Evolutionary conservation across 768 basidiomycete genomes (phyloP).

Genomic region (Mycena pura): DNA sequence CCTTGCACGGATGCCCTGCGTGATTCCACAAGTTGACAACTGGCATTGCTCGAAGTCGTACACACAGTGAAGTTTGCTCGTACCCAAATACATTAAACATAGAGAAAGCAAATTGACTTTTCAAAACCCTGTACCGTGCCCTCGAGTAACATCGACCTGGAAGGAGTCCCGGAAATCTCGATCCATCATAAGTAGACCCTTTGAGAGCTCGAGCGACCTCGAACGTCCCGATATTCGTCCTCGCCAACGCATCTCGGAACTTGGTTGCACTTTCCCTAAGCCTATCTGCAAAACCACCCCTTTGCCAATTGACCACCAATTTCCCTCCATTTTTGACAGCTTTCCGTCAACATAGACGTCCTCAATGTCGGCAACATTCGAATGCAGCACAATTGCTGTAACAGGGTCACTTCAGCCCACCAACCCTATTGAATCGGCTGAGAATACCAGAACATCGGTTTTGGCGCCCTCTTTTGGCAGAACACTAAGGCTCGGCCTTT

Average conservation of each 20-base stretch:
- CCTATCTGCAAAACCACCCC: conserved; percentile 7
- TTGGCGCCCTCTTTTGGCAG: conserved; percentile 10
- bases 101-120: too few species aligned
- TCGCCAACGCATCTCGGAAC: conserved; percentile 12
- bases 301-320: conserved; percentile 14
- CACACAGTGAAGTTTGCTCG: too few species aligned
- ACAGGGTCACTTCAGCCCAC: conserved; percentile 18
- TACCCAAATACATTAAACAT: too few species aligned
- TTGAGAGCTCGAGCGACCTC: conserved; percentile 7
- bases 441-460: conserved; percentile 13
- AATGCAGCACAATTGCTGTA: conserved; percentile 12
- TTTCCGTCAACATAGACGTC: conserved; percentile 8
- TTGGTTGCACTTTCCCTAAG: not conserved
- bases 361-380: conserved; percentile 18
- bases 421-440: conserved; percentile 6
- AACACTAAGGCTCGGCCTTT: conserved; percentile 12
- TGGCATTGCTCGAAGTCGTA: too few species aligned
- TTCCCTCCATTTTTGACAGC: conserved; percentile 13
- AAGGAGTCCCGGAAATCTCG: conserved; percentile 15
- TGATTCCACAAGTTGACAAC: too few species aligned
- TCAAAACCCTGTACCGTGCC: conserved; percentile 10
- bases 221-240: conserved; percentile 5
- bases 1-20: too few species aligned
- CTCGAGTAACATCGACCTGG: conserved; percentile 14
- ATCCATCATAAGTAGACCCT: conserved; percentile 15